phyloP scores from a whole-genome alignment of 805 yeast genomes.

The Hanseniaspora occidentalis region DNA sequence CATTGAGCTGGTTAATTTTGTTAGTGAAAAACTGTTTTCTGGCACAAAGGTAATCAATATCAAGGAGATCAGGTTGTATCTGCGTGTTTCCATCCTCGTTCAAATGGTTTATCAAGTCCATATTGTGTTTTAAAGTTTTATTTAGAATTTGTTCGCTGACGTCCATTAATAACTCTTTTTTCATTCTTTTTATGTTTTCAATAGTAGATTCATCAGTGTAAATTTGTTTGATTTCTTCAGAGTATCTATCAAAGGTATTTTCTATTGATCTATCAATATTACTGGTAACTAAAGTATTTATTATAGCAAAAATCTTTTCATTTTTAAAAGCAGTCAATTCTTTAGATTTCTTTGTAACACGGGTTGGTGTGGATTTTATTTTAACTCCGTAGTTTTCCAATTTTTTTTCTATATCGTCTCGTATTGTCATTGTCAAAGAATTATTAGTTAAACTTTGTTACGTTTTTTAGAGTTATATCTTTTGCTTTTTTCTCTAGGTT shows the following conservation, averaged over 20 bases:
- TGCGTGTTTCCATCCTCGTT: background rate
- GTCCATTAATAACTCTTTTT: slow-evolving; percentile 2
- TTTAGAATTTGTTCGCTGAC: background rate
- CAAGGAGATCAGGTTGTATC: slow-evolving; percentile 15
- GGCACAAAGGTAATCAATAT: slow-evolving; percentile 20
- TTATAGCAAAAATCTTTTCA: slow-evolving; percentile 2
- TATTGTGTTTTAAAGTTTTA: background rate
- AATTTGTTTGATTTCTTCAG: slow-evolving; percentile 6
- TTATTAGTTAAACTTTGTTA: too few species aligned
- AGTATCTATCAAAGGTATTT: slow-evolving; percentile 14
- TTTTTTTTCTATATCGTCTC: background rate
- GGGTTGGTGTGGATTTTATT: background rate
- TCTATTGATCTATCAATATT: slow-evolving; percentile 15
- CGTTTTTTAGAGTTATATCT: too few species aligned
- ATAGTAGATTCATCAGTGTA: slow-evolving; percentile 9
- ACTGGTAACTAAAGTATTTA: slow-evolving; percentile 16
- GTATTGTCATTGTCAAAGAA: too few species aligned
- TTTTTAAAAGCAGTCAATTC: background rate
- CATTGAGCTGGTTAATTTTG: background rate
- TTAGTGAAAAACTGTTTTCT: slow-evolving; percentile 17
- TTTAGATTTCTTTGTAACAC: background rate
- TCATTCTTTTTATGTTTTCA: slow-evolving; percentile 9
- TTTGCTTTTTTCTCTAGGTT: too few species aligned
- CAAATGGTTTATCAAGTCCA: background rate
- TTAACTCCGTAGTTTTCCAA: background rate